These are phyloP conservation scores for Myxozyma neglecta DNA, from an alignment of 805 yeast species.

Conservation along the genomic window DNA sequence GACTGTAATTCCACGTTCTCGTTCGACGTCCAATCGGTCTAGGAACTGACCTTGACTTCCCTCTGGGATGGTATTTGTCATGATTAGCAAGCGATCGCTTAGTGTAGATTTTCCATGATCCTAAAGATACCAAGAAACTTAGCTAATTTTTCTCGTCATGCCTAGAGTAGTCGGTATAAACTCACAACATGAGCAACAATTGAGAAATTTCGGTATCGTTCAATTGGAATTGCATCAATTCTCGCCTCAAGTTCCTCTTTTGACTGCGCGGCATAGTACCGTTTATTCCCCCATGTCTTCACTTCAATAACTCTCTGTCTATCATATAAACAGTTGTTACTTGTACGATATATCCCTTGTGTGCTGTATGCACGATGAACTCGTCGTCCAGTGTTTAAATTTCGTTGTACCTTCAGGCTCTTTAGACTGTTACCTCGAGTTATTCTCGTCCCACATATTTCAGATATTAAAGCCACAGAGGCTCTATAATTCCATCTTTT, in stretches of 20 bases:
- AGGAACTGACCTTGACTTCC: constrained; percentile 74
- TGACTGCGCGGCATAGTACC: not conserved
- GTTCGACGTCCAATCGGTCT: constrained; percentile 89
- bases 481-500: not conserved
- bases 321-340: not conserved
- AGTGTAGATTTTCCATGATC: constrained; percentile 74
- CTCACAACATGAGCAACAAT: constrained; percentile 84
- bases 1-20: constrained; percentile 95
- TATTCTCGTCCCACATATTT: too few relatives aligned
- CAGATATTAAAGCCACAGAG: not conserved
- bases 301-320: not conserved
- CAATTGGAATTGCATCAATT: constrained; percentile 75
- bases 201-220: constrained; percentile 83
- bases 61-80: constrained; percentile 83
- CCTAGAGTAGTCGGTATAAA: not conserved
- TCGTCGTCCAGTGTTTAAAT: too few relatives aligned
- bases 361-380: too few relatives aligned
- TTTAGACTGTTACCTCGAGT: too few relatives aligned
- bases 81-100: constrained; percentile 81
- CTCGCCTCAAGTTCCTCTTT: constrained; percentile 50
- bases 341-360: not conserved
- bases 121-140: constrained; percentile 4
- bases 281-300: not conserved
- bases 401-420: too few relatives aligned
- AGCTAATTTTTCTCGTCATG: not conserved